Conservation (phyloP, 176 grass and related monocot species). For the Triticum aestivum region IWGSC_CS_RefSeq_v2.1 NC_057808.1:373619113-373619612, state of each 20-base stretch:
- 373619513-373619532: constrained; percentile 53
- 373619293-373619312: background rate
- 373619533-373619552: constrained; percentile 46
- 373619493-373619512: constrained; percentile 64
- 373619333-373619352: too few species aligned
- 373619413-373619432: constrained; percentile 76
- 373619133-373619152: background rate
- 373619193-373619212: background rate
- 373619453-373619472: constrained; percentile 70
- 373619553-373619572: constrained; percentile 47
- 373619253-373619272: background rate
- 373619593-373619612: constrained; percentile 84
- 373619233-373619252: background rate
- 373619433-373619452: constrained; percentile 67
- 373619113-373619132: background rate
- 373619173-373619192: background rate
- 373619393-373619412: constrained; percentile 62
- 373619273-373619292: background rate
- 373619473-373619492: constrained; percentile 82
- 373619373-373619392: too few species aligned
- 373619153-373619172: background rate
- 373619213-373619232: background rate
- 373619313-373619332: background rate
- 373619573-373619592: constrained; percentile 72
- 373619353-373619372: too few species aligned